Base-by-base conservation (phyloP, 192 early-diverging fungal genomes). In the Rhizoclosmatium globosum region DNA sequence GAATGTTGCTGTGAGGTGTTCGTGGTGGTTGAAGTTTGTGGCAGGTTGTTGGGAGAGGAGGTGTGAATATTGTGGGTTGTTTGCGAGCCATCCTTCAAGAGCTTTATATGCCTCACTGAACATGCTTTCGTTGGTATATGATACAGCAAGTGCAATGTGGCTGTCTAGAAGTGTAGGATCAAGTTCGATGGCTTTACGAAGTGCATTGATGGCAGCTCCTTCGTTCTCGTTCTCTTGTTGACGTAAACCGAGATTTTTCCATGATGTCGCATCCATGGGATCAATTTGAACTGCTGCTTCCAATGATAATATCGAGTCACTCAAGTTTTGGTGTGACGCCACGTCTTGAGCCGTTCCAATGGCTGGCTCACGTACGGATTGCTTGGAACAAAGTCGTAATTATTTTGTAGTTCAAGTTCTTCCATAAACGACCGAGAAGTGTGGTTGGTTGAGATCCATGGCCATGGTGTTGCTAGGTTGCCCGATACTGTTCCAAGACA, bases 211-310 rank as follows among this genome's bases (percentile, higher is more conserved):
- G 0, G 98, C 97, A 21, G 91, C 88, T 2, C 86, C 85, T 76
- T 99, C 98, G 58, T 95, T 93, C 80, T 99, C 98, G 82, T 98
- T 99, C 79, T 99, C 98, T 74, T 98, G 96, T 80, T 99, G 98
- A 64, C 87, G 86, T 45, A 94, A 84, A 47, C 98, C 98, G 6
- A 99, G 87, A 77, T 91, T 82, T 71, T 92, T 85, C 98, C 98
- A 99, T 64, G 93, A 87, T 0, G 82, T 81, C 0, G 95, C 93
- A 82, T 99, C 92, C 47, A 87, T 77, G 0, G 95, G 91, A 53
- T 94, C 89, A 58, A 91, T 84, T 79, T 96, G 93, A 39, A 97
- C 91, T 1, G 91, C 88, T 23, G 95, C 95, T 82, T 99, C 98
- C 9, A 99, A 89, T 3, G 94, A 93, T 73, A 99, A 82, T 59